Evolutionary conservation across 139 green algal genomes (phyloP).

Genomic region (Monoraphidium neglectum): DNA sequence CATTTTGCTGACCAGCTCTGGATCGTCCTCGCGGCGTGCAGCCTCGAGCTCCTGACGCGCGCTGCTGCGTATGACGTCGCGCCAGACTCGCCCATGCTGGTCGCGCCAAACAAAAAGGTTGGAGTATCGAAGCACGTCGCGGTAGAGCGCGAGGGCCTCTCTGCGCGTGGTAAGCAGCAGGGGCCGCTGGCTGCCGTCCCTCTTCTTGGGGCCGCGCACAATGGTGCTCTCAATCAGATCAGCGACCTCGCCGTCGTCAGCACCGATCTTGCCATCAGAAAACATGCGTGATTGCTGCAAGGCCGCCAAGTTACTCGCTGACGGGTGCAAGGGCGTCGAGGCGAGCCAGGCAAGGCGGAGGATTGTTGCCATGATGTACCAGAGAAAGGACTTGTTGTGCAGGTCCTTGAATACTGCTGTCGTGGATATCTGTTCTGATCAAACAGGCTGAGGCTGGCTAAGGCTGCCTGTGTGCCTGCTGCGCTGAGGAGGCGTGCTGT

Average conservation of each 20-base stretch:
- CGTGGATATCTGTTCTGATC: too few relatives aligned
- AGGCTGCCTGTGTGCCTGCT: too few relatives aligned
- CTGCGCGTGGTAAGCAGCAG: slow-evolving; percentile 48
- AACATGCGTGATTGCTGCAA: slow-evolving; percentile 29
- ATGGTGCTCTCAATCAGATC: slow-evolving; percentile 50
- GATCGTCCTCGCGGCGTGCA: slow-evolving; percentile 49
- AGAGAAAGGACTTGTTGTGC: too few relatives aligned
- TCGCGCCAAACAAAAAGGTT: slow-evolving; percentile 69
- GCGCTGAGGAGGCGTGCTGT: too few relatives aligned
- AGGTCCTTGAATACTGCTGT: too few relatives aligned
- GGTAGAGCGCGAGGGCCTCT: slow-evolving; percentile 61
- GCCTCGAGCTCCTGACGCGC: slow-evolving; percentile 67
- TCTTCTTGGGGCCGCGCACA: background rate
- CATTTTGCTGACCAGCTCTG: slow-evolving; percentile 43
- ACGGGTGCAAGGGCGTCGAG: too few relatives aligned
- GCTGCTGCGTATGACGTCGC: slow-evolving; percentile 55
- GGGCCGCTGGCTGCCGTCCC: background rate
- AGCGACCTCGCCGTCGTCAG: slow-evolving; percentile 37
- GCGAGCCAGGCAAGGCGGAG: too few relatives aligned
- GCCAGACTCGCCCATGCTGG: slow-evolving; percentile 53
- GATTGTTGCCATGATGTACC: too few relatives aligned
- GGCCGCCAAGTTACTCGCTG: too few relatives aligned
- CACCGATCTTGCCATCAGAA: slow-evolving; percentile 27
- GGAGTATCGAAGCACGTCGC: slow-evolving; percentile 56
- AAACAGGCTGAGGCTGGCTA: too few relatives aligned